These are phyloP conservation scores for Heliocybe sulcata DNA, from an alignment of 1,284 basidiomycete genomes.

Conservation along the genomic window DNA sequence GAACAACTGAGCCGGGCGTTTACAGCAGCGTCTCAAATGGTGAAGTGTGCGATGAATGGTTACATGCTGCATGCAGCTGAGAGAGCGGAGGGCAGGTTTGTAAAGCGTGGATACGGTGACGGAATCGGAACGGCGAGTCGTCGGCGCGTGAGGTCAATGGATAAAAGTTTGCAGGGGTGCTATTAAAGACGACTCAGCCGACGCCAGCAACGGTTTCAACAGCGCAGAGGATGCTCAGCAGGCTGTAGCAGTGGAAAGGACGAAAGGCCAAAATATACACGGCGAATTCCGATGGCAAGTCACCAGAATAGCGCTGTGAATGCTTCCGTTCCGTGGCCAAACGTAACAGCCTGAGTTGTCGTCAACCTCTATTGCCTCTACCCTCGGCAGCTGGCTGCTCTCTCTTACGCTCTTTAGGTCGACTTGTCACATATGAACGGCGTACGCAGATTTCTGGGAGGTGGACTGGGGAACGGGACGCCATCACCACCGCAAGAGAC, in stretches of 20 bases:
- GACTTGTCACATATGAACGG: conserved; percentile 46
- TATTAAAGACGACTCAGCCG: too few species aligned
- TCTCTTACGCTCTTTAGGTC: neutral
- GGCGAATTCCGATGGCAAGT: neutral
- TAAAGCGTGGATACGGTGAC: conserved; percentile 1
- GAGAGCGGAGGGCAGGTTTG: neutral
- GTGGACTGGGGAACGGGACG: conserved; percentile 17
- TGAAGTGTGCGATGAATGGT: neutral
- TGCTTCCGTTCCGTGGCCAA: neutral
- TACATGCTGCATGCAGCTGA: neutral
- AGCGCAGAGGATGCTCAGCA: neutral
- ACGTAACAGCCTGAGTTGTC: too few species aligned
- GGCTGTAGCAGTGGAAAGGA: neutral
- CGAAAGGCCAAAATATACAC: neutral
- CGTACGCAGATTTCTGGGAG: conserved; percentile 58
- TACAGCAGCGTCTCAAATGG: conserved; percentile 6
- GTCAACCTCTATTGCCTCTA: neutral
- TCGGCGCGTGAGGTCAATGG: neutral
- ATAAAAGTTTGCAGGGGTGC: too few species aligned
- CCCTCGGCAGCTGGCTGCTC: neutral
- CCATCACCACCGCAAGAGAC: conserved; percentile 14
- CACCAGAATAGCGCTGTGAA: too few species aligned
- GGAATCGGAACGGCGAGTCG: neutral
- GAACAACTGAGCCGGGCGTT: conserved; percentile 2
- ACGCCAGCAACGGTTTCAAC: too few species aligned